A percentile compares a stretch with the other conserved stretches of the same genome.
phyloP scores from a whole-genome alignment of 345 rosid genomes.

The Populus alba region DNA sequence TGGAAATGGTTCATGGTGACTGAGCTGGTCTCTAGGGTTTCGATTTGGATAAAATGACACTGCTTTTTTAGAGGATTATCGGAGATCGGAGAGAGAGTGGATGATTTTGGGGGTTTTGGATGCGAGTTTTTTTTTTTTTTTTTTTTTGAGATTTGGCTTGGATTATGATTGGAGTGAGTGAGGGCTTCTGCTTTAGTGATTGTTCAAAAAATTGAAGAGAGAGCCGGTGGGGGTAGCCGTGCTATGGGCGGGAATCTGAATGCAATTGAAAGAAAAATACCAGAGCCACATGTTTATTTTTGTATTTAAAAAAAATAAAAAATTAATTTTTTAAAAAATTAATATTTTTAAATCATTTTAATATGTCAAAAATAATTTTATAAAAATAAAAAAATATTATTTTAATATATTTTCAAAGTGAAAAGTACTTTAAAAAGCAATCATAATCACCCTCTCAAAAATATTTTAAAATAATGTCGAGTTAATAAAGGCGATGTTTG shows the following conservation, averaged over 20 bases:
- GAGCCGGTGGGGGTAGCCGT: conserved; percentile 7
- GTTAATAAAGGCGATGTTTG: too few species aligned
- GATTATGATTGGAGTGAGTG: conserved; percentile 9
- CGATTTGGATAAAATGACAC: conserved; percentile 12
- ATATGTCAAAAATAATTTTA: too few species aligned
- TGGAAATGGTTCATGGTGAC: conserved; percentile 78
- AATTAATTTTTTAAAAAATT: too few species aligned
- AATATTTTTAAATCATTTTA: too few species aligned
- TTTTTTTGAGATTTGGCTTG: background rate
- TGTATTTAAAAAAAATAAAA: too few species aligned
- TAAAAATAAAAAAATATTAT: too few species aligned
- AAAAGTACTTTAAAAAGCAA: too few species aligned
- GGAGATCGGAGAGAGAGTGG: conserved; percentile 23
- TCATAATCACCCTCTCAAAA: rapidly evolving
- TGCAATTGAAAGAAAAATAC: conserved; percentile 18
- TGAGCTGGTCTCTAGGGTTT: conserved; percentile 22
- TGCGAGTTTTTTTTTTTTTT: background rate
- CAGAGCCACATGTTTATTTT: background rate
- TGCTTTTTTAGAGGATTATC: conserved; percentile 5
- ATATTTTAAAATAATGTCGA: too few species aligned
- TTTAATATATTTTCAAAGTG: too few species aligned
- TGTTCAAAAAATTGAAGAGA: background rate
- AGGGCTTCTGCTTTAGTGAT: conserved; percentile 1
- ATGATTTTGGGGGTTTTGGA: conserved; percentile 11
- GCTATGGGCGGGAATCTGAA: conserved; percentile 34